Conservation (phyloP, 768 basidiomycete species). For the Auricularia heimuer region DNA sequence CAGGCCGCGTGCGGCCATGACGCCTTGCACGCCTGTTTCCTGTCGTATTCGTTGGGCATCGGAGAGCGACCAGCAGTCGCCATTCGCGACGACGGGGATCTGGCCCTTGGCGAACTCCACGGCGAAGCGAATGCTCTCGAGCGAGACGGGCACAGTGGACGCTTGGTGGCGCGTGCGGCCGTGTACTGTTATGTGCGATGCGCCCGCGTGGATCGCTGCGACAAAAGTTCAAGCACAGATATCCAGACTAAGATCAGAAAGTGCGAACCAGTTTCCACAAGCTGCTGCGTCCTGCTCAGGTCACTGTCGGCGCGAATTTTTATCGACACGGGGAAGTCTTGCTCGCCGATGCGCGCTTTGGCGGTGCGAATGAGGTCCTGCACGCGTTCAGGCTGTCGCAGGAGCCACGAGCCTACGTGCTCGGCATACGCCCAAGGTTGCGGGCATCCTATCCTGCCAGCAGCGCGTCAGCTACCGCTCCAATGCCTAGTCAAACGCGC, state of each 20-base stretch:
- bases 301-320: constrained; percentile 38
- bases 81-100: constrained; percentile 35
- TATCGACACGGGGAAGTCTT: constrained; percentile 30
- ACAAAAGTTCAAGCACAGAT: background rate
- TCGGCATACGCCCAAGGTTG: constrained; percentile 35
- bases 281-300: constrained; percentile 27
- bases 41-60: constrained; percentile 27
- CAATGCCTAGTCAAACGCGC: too few relatives aligned
- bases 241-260: background rate
- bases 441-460: constrained; percentile 26
- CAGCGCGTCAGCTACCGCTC: too few relatives aligned
- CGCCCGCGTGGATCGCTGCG: constrained; percentile 26
- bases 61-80: constrained; percentile 30
- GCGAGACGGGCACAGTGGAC: constrained; percentile 31
- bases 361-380: constrained; percentile 32
- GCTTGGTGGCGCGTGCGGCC: constrained; percentile 34
- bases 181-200: constrained; percentile 33
- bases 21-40: constrained; percentile 28
- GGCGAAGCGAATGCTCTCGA: constrained; percentile 30
- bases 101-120: constrained; percentile 27
- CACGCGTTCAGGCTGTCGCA: constrained; percentile 27
- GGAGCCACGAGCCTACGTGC: constrained; percentile 33
- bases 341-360: constrained; percentile 29
- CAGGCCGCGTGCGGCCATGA: constrained; percentile 38
- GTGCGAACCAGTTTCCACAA: constrained; percentile 24